Evolutionary conservation across 108 stramenopile genomes (phyloP).

Genomic region (Pseudonitzschia multistriata): DNA sequence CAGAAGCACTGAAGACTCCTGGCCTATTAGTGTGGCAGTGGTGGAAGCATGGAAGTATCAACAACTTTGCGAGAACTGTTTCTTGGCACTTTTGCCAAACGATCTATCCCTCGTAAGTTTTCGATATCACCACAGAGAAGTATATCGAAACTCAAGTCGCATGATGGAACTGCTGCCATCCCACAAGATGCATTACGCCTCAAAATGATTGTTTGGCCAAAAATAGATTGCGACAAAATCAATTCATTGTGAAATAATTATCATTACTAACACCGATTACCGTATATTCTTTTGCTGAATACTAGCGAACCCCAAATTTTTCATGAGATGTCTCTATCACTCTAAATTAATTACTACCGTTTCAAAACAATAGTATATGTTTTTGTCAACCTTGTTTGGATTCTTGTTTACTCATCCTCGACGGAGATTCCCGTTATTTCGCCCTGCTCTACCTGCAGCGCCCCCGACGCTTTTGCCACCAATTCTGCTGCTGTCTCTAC

Average conservation of each 20-base stretch:
- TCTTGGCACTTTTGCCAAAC: no score
- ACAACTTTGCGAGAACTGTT: no score
- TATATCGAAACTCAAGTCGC: no score
- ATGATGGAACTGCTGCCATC: no score
- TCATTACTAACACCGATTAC: neutral
- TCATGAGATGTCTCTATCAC: neutral
- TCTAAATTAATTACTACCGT: neutral
- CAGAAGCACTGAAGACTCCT: no score
- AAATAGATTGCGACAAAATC: no score
- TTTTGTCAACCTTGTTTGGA: neutral
- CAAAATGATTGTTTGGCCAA: no score
- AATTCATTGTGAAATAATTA: neutral
- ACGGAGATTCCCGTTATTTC: neutral
- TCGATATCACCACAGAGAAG: no score
- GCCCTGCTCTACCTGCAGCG: neutral
- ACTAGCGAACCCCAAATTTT: neutral
- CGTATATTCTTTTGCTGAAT: neutral
- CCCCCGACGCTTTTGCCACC: constrained; percentile 7
- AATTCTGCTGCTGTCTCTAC: neutral
- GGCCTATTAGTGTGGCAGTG: no score
- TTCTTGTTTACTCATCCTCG: neutral
- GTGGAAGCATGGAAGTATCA: no score
- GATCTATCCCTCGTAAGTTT: no score
- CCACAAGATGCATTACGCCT: no score
- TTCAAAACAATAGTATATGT: neutral